These are phyloP conservation scores for Parietaria judaica DNA, from an alignment of 306 rosid species.

Conservation along the genomic window DNA sequence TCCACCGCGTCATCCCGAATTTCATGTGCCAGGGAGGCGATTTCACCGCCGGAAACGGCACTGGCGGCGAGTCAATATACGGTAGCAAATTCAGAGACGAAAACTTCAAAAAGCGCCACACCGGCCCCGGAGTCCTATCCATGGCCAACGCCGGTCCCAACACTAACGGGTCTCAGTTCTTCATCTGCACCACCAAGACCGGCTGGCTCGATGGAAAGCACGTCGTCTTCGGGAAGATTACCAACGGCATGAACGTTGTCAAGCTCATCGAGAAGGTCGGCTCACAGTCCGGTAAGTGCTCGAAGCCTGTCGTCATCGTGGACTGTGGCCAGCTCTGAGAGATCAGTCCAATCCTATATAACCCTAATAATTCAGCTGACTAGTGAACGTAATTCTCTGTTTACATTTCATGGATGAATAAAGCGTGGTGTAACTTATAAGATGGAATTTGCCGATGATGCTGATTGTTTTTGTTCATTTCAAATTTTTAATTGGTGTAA, in stretches of 20 bases:
- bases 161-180: slow-evolving; percentile 92
- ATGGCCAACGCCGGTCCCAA: slow-evolving; percentile 90
- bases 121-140: slow-evolving; percentile 69
- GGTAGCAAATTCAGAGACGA: slow-evolving; percentile 82
- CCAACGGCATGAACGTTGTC: slow-evolving; percentile 56
- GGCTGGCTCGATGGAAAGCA: slow-evolving; percentile 91
- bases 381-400: no score
- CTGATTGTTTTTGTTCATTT: no score
- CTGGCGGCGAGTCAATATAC: slow-evolving; percentile 89
- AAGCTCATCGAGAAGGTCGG: slow-evolving; percentile 68
- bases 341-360: slow-evolving; percentile 4
- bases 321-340: slow-evolving; percentile 79
- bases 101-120: slow-evolving; percentile 82
- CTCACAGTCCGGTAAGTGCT: slow-evolving; percentile 42
- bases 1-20: slow-evolving; percentile 86
- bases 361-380: no score
- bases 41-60: slow-evolving; percentile 86
- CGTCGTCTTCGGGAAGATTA: slow-evolving; percentile 76
- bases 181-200: slow-evolving; percentile 77
- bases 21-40: slow-evolving; percentile 98
- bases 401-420: no score
- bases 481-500: no score
- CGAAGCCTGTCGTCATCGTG: slow-evolving; percentile 48
- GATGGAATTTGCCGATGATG: no score
- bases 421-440: no score